A percentile compares a stretch with the other conserved stretches of the same genome.
These are phyloP conservation scores for Pinus tabuliformis DNA, from an alignment of 75 land plant genomes.

Conservation along the genomic window DNA sequence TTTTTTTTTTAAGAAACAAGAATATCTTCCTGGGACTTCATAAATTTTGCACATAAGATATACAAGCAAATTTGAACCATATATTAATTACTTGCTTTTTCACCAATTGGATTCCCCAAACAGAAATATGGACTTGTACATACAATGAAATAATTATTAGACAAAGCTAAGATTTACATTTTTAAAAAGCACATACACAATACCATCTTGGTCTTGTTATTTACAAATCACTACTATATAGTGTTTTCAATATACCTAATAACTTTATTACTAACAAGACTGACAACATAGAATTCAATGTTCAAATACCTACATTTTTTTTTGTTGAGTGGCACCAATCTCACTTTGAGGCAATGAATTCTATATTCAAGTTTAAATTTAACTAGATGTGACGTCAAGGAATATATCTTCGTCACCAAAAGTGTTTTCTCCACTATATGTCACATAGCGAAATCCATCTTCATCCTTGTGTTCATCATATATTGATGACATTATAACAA, in stretches of 20 bases:
- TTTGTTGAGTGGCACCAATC: background rate
- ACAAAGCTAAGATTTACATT: background rate
- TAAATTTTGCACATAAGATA: too few species aligned
- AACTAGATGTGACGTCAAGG: background rate
- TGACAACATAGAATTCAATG: background rate
- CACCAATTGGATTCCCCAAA: too few species aligned
- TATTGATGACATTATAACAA: conserved; percentile 61
- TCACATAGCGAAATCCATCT: conserved; percentile 75
- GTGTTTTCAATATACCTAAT: background rate
- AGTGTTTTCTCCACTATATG: conserved; percentile 75
- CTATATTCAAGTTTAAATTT: background rate
- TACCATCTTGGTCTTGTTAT: background rate
- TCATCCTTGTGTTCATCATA: conserved; percentile 87
- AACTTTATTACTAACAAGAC: background rate
- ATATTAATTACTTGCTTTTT: too few species aligned
- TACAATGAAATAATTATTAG: background rate
- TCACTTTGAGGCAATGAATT: background rate
- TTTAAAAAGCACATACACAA: background rate
- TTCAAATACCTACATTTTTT: background rate
- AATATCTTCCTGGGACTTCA: too few species aligned
- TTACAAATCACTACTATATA: conserved; percentile 3
- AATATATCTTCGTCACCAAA: conserved; percentile 21
- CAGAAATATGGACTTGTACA: background rate
- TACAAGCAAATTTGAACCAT: too few species aligned
- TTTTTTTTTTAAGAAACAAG: too few species aligned